phyloP scores from a whole-genome alignment of 169 alveolate genomes.

The Plasmodium coatneyi region DNA sequence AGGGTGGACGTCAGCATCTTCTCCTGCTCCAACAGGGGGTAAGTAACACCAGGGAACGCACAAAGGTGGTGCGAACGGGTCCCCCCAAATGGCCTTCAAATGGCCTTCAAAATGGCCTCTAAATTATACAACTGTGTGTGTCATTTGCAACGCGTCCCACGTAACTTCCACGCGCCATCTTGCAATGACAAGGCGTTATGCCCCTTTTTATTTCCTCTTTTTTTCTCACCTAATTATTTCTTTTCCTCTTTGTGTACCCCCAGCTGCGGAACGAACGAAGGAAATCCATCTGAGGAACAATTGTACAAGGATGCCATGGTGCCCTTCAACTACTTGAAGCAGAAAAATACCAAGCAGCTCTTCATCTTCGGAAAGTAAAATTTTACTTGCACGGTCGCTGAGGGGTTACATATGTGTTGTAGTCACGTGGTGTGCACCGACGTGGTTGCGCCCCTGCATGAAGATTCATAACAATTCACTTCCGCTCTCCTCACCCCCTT shows the following conservation, averaged over 20 bases:
- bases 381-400: not conserved
- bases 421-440: not conserved
- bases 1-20: constrained; percentile 38
- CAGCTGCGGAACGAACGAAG: constrained; percentile 31
- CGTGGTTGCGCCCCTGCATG: not conserved
- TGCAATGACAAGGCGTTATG: not conserved
- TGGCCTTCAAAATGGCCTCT: not conserved
- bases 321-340: constrained; percentile 19
- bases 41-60: not conserved
- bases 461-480: too few relatives aligned
- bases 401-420: constrained; percentile 40
- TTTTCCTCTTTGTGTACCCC: not conserved
- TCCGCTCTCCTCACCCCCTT: not conserved
- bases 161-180: not conserved
- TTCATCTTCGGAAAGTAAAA: constrained; percentile 58
- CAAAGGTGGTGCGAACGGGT: not conserved
- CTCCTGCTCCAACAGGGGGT: constrained; percentile 68
- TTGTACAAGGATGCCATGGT: constrained; percentile 39
- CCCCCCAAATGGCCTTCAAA: not conserved
- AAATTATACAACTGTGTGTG: not conserved
- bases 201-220: not conserved
- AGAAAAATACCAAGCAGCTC: not conserved
- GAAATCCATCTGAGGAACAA: constrained; percentile 18
- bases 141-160: not conserved
- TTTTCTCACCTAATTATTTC: not conserved